A percentile compares a stretch with the other conserved stretches of the same genome.
Conservation (phyloP, 2,329 filamentous ascomycete species). For the Alternaria sp. region DNA sequence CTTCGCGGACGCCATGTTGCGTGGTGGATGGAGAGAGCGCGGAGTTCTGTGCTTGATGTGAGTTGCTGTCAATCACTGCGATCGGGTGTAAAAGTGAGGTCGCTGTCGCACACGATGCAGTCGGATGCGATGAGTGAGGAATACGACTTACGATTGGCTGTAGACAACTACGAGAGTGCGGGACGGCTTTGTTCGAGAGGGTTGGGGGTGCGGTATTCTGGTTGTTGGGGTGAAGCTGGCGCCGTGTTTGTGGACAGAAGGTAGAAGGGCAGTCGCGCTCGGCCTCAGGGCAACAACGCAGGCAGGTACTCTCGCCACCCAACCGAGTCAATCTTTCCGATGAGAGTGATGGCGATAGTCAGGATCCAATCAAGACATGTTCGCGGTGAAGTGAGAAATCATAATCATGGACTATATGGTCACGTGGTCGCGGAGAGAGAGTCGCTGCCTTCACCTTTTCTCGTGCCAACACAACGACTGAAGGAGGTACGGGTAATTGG, state of each 20-base stretch:
- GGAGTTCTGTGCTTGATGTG: background rate
- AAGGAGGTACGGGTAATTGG: background rate
- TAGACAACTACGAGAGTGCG: background rate
- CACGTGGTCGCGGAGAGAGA: background rate
- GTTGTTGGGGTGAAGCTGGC: background rate
- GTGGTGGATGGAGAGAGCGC: background rate
- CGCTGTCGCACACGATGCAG: background rate
- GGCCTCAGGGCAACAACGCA: background rate
- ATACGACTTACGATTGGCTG: background rate
- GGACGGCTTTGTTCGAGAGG: background rate
- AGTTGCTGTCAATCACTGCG: background rate
- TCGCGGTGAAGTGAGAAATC: background rate
- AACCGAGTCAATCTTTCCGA: background rate
- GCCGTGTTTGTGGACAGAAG: background rate
- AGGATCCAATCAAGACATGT: background rate
- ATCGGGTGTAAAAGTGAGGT: background rate
- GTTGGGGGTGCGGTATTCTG: background rate
- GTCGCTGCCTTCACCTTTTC: background rate
- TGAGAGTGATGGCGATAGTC: background rate
- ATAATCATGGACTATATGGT: background rate
- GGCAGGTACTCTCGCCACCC: background rate
- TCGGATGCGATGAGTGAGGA: background rate
- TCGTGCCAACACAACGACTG: background rate
- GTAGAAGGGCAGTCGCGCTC: conserved; percentile 1
- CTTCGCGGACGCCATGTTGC: conserved; percentile 11